Evolutionary conservation across 305 asterid genomes (phyloP).

Genomic region (Fraxinus greggii): DNA sequence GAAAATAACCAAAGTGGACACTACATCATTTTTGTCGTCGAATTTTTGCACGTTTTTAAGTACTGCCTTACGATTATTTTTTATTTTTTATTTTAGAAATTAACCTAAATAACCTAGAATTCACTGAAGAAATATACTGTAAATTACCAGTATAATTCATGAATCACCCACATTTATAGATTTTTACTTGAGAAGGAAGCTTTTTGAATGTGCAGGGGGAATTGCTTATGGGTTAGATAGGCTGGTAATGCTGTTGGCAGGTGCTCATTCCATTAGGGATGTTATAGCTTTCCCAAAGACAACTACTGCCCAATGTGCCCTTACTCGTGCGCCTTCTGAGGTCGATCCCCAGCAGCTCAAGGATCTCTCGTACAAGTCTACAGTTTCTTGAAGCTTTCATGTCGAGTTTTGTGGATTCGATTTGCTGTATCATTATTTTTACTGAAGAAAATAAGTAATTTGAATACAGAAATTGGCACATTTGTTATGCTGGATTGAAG

Average conservation of each 20-base stretch:
- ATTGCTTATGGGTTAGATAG: constrained; percentile 90
- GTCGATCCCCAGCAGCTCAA: constrained; percentile 80
- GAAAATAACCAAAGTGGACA: neutral
- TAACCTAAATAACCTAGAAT: neutral
- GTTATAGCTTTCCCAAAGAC: constrained; percentile 98
- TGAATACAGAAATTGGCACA: neutral
- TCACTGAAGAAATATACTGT: neutral
- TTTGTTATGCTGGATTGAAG: neutral
- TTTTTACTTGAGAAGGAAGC: neutral
- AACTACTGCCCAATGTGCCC: constrained; percentile 84
- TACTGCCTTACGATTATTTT: neutral
- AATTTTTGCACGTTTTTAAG: neutral
- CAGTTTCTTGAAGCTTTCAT: constrained; percentile 6
- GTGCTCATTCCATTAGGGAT: constrained; percentile 78
- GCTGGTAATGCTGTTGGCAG: constrained; percentile 82
- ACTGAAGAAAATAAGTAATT: neutral
- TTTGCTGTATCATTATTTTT: neutral
- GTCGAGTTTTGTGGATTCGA: neutral
- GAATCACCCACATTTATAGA: neutral
- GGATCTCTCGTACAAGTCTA: constrained; percentile 55
- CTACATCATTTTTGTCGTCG: neutral
- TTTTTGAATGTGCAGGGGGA: constrained; percentile 56
- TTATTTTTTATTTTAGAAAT: no score
- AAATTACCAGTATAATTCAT: neutral
- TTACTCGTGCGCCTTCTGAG: constrained; percentile 79